A percentile compares a stretch with the other conserved stretches of the same genome.
Evolutionary conservation across 345 rosid species (phyloP).

Genomic region (Camelina laxa): DNA sequence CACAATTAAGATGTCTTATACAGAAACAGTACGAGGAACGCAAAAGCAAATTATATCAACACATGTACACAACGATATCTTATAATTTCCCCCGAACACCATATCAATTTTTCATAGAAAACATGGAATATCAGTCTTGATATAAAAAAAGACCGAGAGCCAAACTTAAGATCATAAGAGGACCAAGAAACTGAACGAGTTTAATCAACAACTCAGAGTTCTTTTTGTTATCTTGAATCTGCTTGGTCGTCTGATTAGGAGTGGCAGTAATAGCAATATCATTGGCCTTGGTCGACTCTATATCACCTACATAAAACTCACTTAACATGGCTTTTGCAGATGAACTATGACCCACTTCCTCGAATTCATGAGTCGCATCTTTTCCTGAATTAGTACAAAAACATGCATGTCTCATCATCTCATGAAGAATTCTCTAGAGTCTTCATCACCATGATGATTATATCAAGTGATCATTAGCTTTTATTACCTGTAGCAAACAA

Average conservation of each 20-base stretch:
- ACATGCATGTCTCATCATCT: neutral
- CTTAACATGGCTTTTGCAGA: neutral
- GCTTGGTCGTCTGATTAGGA: neutral
- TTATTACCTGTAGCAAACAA: slow-evolving; percentile 2
- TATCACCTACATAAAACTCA: neutral
- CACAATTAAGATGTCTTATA: neutral
- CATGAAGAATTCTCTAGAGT: neutral
- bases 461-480: neutral
- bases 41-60: neutral
- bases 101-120: neutral
- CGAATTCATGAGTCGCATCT: neutral
- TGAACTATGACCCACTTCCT: slow-evolving; percentile 5
- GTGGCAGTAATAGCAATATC: neutral
- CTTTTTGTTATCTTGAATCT: neutral
- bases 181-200: neutral
- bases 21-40: neutral
- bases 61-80: neutral
- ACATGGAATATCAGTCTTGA: neutral
- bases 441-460: neutral
- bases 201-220: neutral
- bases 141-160: neutral
- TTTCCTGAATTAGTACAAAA: neutral
- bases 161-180: slow-evolving; percentile 5
- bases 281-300: slow-evolving; percentile 7
- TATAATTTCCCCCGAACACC: neutral